Percentiles rank a stretch among this genome's conserved stretches.
These are phyloP conservation scores for Athelia sp. DNA, from an alignment of 1,284 basidiomycete genomes.

Conservation along the genomic window DNA sequence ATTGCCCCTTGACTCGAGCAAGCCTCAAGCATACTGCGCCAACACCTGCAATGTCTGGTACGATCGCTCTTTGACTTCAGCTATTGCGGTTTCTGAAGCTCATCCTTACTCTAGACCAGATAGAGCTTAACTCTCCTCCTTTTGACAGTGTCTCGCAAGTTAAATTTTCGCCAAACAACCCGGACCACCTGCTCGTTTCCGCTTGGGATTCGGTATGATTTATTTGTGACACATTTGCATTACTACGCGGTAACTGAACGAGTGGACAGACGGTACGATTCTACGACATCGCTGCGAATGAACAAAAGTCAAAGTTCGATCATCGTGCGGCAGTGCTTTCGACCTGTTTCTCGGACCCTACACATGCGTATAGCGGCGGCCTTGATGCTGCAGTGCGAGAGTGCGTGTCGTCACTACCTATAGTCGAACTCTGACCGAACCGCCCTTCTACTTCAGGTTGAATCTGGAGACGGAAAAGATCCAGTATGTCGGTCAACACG, in stretches of 20 bases:
- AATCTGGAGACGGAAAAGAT: slow-evolving; percentile 61
- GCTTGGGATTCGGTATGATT: slow-evolving; percentile 81
- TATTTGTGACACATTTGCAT: slow-evolving; percentile 3
- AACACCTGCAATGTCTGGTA: no score
- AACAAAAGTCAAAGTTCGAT: slow-evolving; percentile 71
- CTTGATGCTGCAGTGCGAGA: slow-evolving; percentile 70
- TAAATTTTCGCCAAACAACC: slow-evolving; percentile 75
- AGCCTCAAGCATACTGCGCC: no score
- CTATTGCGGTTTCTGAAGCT: no score
- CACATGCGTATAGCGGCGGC: slow-evolving; percentile 68
- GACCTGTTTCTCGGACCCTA: slow-evolving; percentile 60
- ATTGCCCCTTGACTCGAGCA: no score
- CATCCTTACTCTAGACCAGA: slow-evolving; percentile 27
- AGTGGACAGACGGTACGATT: slow-evolving; percentile 60
- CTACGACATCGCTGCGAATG: slow-evolving; percentile 62
- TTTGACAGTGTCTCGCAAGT: slow-evolving; percentile 82
- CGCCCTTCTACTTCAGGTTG: slow-evolving; percentile 34
- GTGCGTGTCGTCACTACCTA: slow-evolving; percentile 35
- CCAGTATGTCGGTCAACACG: slow-evolving; percentile 61
- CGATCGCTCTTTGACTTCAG: no score
- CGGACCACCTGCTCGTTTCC: slow-evolving; percentile 72
- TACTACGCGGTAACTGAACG: not conserved
- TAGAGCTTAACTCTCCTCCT: slow-evolving; percentile 65
- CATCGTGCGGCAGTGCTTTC: slow-evolving; percentile 73
- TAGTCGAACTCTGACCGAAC: not conserved